These are phyloP conservation scores for Saccharata proteae DNA, from an alignment of 2,329 filamentous ascomycete species.

Conservation along the genomic window DNA sequence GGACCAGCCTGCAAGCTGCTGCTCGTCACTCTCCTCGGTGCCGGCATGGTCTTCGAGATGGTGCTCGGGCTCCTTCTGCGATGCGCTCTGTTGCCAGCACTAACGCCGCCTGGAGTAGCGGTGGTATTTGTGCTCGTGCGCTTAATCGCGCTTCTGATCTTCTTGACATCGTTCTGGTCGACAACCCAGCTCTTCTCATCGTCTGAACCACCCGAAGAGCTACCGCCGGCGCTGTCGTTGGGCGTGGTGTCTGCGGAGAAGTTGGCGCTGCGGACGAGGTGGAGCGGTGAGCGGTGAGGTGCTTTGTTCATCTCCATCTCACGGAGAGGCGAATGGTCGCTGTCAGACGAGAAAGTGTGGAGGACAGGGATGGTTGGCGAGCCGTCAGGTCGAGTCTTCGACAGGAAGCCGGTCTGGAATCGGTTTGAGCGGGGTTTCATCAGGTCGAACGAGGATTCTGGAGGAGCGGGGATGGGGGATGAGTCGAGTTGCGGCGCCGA, in stretches of 20 bases:
- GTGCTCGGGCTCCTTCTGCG: no score
- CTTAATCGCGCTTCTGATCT: constrained; percentile 45
- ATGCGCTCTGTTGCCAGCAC: constrained; percentile 29
- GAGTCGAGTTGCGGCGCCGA: constrained; percentile 28
- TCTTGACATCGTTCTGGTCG: constrained; percentile 39
- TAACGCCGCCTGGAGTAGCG: constrained; percentile 26
- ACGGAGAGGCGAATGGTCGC: constrained; percentile 34
- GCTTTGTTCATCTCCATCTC: constrained; percentile 32
- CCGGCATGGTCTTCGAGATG: no score
- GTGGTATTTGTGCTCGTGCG: constrained; percentile 32
- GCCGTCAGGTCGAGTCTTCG: constrained; percentile 45
- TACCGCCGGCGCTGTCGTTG: constrained; percentile 20
- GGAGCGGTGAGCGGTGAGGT: constrained; percentile 38
- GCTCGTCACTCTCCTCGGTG: no score
- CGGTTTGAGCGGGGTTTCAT: constrained; percentile 50
- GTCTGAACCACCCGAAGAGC: constrained; percentile 30
- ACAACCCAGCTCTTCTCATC: constrained; percentile 36
- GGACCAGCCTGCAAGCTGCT: no score
- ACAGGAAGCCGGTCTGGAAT: constrained; percentile 81
- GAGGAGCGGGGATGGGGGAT: constrained; percentile 45
- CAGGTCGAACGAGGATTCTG: constrained; percentile 44
- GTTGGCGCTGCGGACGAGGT: constrained; percentile 34
- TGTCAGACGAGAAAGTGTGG: constrained; percentile 47
- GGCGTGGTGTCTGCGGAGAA: constrained; percentile 14
- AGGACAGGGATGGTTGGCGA: constrained; percentile 51